Conservation (phyloP, 805 yeast species). For the Kurtzmaniella cleridarum region DNA sequence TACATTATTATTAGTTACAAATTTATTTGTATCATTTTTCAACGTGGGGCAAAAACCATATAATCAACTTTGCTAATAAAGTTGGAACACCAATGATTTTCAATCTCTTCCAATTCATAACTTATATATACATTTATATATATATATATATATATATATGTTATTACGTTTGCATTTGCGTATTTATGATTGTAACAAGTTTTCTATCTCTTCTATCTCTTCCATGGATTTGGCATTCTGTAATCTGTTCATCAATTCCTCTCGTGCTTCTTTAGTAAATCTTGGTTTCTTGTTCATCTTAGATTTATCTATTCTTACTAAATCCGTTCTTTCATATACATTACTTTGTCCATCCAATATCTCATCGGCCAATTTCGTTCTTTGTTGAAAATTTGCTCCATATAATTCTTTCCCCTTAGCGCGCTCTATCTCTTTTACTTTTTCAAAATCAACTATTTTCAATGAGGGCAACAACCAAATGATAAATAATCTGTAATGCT, state of each 20-base stretch:
- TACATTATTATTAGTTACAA: no score
- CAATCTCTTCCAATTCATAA: no score
- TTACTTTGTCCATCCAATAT: slow-evolving; percentile 2
- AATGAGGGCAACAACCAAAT: slow-evolving; percentile 62
- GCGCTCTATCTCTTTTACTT: slow-evolving; percentile 54
- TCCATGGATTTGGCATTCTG: slow-evolving; percentile 61
- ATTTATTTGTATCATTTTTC: no score
- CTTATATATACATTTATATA: no score
- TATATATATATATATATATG: no score
- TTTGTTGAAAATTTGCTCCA: slow-evolving; percentile 18
- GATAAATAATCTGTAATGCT: slow-evolving; percentile 54
- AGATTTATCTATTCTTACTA: background rate
- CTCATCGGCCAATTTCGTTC: slow-evolving; percentile 11
- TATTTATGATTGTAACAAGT: slow-evolving; percentile 28
- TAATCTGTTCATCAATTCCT: slow-evolving; percentile 47
- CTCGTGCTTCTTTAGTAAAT: slow-evolving; percentile 51
- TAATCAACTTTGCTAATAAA: no score
- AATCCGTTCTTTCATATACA: slow-evolving; percentile 7
- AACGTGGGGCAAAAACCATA: no score
- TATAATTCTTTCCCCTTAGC: slow-evolving; percentile 38
- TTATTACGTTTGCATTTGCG: no score
- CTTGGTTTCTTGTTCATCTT: slow-evolving; percentile 26
- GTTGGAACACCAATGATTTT: no score
- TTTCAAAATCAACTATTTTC: slow-evolving; percentile 60
- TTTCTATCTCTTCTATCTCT: slow-evolving; percentile 71